Evolutionary conservation across 176 grass and related monocot species (phyloP), one percentile per base, ranked within the genome.

Genomic region (Oryza punctata): DNA sequence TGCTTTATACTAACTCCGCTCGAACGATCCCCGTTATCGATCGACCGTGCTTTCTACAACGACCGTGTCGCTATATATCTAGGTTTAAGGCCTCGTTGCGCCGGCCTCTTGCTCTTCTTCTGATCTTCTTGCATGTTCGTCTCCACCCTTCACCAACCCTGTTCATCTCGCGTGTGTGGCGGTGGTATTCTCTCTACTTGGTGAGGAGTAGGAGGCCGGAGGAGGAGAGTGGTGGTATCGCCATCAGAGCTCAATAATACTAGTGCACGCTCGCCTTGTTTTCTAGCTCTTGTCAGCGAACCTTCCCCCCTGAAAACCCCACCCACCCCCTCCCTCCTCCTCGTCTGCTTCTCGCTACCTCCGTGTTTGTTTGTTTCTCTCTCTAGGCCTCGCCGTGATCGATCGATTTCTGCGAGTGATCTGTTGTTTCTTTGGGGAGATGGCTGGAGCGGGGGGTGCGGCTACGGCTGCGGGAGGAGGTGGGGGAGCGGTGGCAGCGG

Each of bases 211-310:
- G 27, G 19, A 11, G 2, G 68, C n/a, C 44, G 37, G 69, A 12
- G n/a, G 40, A 41, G 40, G 40, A 41, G 38, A 37, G 6, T 25
- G 38, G 70, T 78, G 85, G 82, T 70, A 89, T 95, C 93, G 81
- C 88, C 90, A 89, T 95, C 90, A 91, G 85, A 78, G 75, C 63
- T 72, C 80, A 93, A 93, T 87, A 96, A 89, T 87, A 86, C 76
- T 57, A 57, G 52, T 84, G 78, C 88, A 82, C 89, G 77, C 86
- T 10, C 60, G 66, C 84, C 85, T 96, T 96, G 94, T 96, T 93
- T 78, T 45, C 2, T 96, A 91, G 94, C 91, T 77, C 85, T 96
- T 96, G 94, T 87, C 90, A 82, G 72, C 69, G 94, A 96, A 96
- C 94, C 94, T 93, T 86, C 82, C 75, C 80, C 72, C 76, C 89